Percentiles rank a stretch among this genome's conserved stretches.
Evolutionary conservation across 805 yeast genomes (phyloP).

Genomic region (Metschnikowia kofuensis): DNA sequence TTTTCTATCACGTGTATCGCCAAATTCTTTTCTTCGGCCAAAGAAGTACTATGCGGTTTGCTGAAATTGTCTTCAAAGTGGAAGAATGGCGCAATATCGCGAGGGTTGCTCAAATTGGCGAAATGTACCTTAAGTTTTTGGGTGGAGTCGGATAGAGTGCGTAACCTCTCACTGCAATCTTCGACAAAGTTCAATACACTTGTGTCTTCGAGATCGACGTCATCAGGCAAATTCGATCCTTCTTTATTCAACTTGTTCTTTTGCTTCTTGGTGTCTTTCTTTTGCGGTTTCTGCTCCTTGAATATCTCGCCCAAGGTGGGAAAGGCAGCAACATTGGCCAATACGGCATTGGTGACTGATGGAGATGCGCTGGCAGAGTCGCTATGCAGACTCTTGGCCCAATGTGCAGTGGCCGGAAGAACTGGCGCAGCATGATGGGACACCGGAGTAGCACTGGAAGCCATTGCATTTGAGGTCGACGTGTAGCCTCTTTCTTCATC

Average conservation of each 20-base stretch:
- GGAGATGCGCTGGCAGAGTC: slow-evolving; percentile 36
- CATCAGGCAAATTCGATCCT: slow-evolving; percentile 42
- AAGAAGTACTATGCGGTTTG: slow-evolving; percentile 30
- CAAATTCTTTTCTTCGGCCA: slow-evolving; percentile 34
- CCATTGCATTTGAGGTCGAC: slow-evolving; percentile 1
- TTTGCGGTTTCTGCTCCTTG: slow-evolving; percentile 34
- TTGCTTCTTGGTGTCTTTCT: slow-evolving; percentile 28
- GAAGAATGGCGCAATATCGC: slow-evolving; percentile 44
- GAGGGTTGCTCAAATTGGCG: slow-evolving; percentile 24
- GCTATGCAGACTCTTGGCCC: slow-evolving; percentile 25
- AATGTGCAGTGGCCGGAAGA: slow-evolving; percentile 54
- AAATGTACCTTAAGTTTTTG: slow-evolving; percentile 41
- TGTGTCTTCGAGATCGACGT: slow-evolving; percentile 45
- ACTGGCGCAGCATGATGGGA: slow-evolving; percentile 33
- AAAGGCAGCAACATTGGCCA: slow-evolving; percentile 53
- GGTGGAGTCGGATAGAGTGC: slow-evolving; percentile 31
- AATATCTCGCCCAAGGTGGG: slow-evolving; percentile 54
- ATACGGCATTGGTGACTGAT: slow-evolving; percentile 31
- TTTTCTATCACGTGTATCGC: slow-evolving; percentile 42
- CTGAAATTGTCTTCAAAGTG: slow-evolving; percentile 38
- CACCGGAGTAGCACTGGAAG: slow-evolving; percentile 8
- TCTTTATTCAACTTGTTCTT: slow-evolving; percentile 32
- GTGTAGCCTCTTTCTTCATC: slow-evolving; percentile 10
- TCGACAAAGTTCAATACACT: slow-evolving; percentile 48
- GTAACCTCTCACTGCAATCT: slow-evolving; percentile 43